Base-by-base conservation (phyloP, 345 rosid genomes). In the Erucastrum elatum region DNA sequence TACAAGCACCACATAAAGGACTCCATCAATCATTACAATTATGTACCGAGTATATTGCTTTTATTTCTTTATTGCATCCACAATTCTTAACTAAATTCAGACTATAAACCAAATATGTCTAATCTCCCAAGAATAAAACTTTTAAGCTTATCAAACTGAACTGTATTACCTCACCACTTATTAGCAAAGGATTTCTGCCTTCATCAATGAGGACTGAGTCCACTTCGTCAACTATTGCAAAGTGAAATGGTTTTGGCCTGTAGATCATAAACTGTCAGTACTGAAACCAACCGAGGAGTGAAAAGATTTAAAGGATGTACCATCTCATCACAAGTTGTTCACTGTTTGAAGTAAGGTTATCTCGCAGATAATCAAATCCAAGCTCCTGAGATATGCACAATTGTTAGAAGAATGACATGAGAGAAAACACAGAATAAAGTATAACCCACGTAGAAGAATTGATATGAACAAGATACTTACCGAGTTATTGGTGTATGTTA, bases 181-280 rank as follows among this genome's bases (percentile, higher is more conserved):
- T 94, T 74, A 94, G 88, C 85, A 94, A 79, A 51, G 98, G 98
- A 87, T 92, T 94, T 84, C 98, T 87, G 82, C 98, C 98, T 83
- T 94, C 98, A 82, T 94, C 98, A 64, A 94, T 92, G 74, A 94
- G 98, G 77, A 94, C 98, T 3, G 98, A 94, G 80, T 94, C 98
- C 76, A 94, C 96, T 88, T 94, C 98, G 75, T 94, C 98, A 80
- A 94, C 98, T 80, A 94, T 92, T 17, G 98, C 89, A 85, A 94
- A 94, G 81, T 88, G 92, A 85, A 94, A 94, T 68, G 98, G 98
- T 83, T 90, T 90, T 41, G 98, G 98, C 98, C 98, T 92, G 88
- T 83, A 55, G 67, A 76, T 76, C 63, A 70, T 39, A 70, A 80
- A 69, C 11, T 68, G 70, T 64, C 76, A 78, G 59, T 77, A 39